These are phyloP conservation scores for Hyphodiscus hymeniophilus DNA, from an alignment of 495 filamentous ascomycete species.

Conservation along the genomic window DNA sequence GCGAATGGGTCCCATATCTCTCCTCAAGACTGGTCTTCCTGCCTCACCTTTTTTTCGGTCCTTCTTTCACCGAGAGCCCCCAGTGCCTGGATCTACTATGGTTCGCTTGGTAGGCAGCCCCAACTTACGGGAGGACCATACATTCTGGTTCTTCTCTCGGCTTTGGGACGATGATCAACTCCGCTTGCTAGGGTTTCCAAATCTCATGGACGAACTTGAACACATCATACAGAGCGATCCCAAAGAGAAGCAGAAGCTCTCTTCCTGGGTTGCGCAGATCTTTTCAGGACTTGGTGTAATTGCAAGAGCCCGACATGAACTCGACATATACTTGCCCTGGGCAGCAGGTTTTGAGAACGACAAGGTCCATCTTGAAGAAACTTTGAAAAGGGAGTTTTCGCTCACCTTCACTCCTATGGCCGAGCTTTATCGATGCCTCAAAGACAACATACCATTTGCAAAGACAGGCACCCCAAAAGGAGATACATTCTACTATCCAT, in stretches of 20 bases:
- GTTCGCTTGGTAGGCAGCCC: neutral
- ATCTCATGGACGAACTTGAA: conserved; percentile 39
- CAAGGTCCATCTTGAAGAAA: conserved; percentile 15
- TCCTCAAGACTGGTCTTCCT: neutral
- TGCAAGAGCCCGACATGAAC: conserved; percentile 30
- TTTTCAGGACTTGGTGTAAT: conserved; percentile 39
- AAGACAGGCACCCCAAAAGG: conserved; percentile 25
- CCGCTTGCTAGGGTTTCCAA: conserved; percentile 23
- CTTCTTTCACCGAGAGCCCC: neutral
- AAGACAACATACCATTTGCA: conserved; percentile 6
- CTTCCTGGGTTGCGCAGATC: conserved; percentile 23
- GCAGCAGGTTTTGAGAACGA: conserved; percentile 29
- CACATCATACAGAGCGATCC: conserved; percentile 31
- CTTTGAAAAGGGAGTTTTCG: conserved; percentile 24
- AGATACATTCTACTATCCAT: conserved; percentile 38
- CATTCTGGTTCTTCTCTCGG: neutral
- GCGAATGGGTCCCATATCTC: conserved; percentile 17
- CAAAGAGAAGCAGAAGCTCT: conserved; percentile 29
- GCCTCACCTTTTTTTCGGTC: conserved; percentile 1
- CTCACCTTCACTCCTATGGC: conserved; percentile 12
- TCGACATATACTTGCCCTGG: conserved; percentile 41
- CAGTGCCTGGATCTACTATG: neutral
- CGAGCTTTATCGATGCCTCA: conserved; percentile 11
- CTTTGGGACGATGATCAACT: conserved; percentile 19
- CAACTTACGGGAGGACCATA: neutral